Base-by-base conservation (phyloP, 2,329 filamentous ascomycete species). In the Aspergillus fumigatiaffinis region DNA sequence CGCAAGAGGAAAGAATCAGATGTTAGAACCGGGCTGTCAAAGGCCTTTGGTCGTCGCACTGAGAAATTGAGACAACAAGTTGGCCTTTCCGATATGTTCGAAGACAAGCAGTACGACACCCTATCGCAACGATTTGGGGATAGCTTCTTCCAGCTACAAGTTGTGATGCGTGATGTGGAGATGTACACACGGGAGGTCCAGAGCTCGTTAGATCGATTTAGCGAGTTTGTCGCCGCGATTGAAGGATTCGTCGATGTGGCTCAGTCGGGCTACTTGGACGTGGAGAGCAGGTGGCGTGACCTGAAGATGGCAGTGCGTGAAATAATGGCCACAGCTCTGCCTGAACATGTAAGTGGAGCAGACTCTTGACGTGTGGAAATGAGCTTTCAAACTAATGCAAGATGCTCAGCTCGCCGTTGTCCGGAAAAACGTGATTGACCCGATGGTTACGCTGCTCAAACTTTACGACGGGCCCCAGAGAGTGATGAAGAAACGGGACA, bases 271-370 rank as follows among this genome's bases (percentile, higher is more conserved):
- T 87, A 91, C 71, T 87, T 91, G 0, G 92, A 97, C 72, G 79
- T 95, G 44, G 92, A 97, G 75, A 92, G 89, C 79, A 96, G 95
- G 72, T 97, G 93, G 91, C 89, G 92, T 51, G 90, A 88, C 60
- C 94, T 96, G 75, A 93, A 92, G 63, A 86, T 92, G 68, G 89
- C 89, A 35, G 90, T 96, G 76, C 85, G 90, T 62, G 92, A 97
- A 67, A 86, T 97, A 62, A 87, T 92, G 67, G 89, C 87, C 59
- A 85, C 92, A 62, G 89, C 90, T 4, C 80, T 97, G 23, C 89
- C 92, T 59, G 89, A 93, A 64, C 92, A 97, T 80, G 87, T 92
- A 66, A 71, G 74, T 71, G 28, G 58, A 25, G 32, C 32, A 38
- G 32, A 17, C 32, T 7, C 32, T 38, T n/a, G 35, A n/a, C n/a